phyloP scores from a whole-genome alignment of 805 yeast species.

The Ascoidea asiatica region DNA sequence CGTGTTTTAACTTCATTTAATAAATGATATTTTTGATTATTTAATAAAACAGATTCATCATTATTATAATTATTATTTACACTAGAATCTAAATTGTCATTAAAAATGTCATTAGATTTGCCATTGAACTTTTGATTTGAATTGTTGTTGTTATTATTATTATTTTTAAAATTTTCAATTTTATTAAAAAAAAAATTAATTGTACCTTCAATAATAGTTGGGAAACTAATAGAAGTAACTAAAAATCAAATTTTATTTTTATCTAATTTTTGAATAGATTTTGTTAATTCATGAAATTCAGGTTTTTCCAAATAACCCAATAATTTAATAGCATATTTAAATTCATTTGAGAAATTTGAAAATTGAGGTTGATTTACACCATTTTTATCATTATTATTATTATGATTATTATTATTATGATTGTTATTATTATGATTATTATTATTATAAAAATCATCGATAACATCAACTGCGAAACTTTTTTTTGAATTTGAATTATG shows the following conservation, averaged over 20 bases:
- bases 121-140: too few relatives aligned
- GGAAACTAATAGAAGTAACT: constrained; percentile 70
- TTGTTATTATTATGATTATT: neutral
- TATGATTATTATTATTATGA: too few relatives aligned
- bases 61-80: constrained; percentile 18
- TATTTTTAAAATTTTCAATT: constrained; percentile 13
- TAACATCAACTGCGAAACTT: too few relatives aligned
- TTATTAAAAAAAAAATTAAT: constrained; percentile 64
- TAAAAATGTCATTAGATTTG: constrained; percentile 1
- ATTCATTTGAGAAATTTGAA: constrained; percentile 74
- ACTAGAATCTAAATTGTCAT: constrained; percentile 4
- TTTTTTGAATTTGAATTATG: constrained; percentile 20
- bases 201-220: constrained; percentile 86
- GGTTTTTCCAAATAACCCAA: constrained; percentile 87
- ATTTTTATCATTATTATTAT: constrained; percentile 2
- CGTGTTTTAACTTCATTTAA: constrained; percentile 75
- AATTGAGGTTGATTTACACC: constrained; percentile 28
- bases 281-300: constrained; percentile 86
- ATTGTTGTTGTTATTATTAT: constrained; percentile 8
- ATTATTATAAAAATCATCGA: too few relatives aligned
- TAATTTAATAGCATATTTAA: constrained; percentile 78
- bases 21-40: constrained; percentile 54
- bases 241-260: constrained; percentile 64
- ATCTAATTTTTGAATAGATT: constrained; percentile 72
- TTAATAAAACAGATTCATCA: constrained; percentile 32